These are phyloP conservation scores for Protomyces macrosporus DNA, from an alignment of 1,139 yeast species.

Conservation along the genomic window DNA sequence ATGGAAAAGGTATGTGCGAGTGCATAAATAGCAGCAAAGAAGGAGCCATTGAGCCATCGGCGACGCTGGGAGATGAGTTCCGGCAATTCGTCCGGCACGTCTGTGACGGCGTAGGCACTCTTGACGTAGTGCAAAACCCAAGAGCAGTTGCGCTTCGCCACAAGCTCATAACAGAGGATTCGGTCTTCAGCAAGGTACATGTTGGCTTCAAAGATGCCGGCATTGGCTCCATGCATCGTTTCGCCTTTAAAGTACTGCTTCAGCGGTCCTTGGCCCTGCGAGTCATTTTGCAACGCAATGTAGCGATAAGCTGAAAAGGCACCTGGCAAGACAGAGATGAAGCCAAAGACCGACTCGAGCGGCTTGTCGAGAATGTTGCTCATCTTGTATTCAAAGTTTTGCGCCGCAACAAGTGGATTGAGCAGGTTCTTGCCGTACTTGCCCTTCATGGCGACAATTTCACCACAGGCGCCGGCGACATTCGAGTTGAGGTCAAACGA, in stretches of 20 bases:
- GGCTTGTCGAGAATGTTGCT: slow-evolving; percentile 80
- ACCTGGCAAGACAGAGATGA: slow-evolving; percentile 76
- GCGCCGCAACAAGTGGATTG: slow-evolving; percentile 78
- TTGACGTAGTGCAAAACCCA: slow-evolving; percentile 69
- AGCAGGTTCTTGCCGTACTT: slow-evolving; percentile 49
- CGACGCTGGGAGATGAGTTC: slow-evolving; percentile 74
- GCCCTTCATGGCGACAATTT: slow-evolving; percentile 67
- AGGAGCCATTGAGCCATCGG: slow-evolving; percentile 81
- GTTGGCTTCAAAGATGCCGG: slow-evolving; percentile 72
- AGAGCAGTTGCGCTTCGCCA: slow-evolving; percentile 58
- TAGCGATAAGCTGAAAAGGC: slow-evolving; percentile 82
- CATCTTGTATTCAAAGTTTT: slow-evolving; percentile 77
- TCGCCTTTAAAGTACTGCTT: slow-evolving; percentile 79
- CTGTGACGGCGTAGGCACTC: slow-evolving; percentile 74
- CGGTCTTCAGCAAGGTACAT: slow-evolving; percentile 86
- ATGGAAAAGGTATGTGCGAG: slow-evolving; percentile 64
- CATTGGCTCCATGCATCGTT: slow-evolving; percentile 52
- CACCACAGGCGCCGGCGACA: slow-evolving; percentile 90
- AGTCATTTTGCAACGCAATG: slow-evolving; percentile 59
- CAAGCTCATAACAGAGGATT: slow-evolving; percentile 73
- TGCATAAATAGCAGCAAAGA: slow-evolving; percentile 75
- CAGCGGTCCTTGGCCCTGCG: slow-evolving; percentile 63
- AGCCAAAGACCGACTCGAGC: slow-evolving; percentile 75
- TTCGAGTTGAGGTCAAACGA: slow-evolving; percentile 59
- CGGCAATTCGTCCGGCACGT: slow-evolving; percentile 68